Conservation (phyloP, 768 basidiomycete genomes). For the Ramaria rubella region DNA sequence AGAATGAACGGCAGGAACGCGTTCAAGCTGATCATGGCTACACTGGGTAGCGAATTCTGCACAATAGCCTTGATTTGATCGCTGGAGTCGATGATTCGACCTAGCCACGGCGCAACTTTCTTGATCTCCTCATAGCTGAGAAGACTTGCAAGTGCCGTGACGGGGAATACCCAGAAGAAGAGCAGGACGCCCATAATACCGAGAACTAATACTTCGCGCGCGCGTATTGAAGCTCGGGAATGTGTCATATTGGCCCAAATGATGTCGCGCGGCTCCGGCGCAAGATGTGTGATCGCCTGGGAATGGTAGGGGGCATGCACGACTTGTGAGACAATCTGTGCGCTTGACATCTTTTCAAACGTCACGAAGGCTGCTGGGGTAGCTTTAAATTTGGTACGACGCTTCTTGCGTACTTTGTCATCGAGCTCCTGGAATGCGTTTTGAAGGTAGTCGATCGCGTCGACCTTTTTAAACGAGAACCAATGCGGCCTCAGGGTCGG, state of each 20-base stretch:
- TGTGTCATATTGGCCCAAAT: conserved; percentile 88
- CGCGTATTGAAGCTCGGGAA: conserved; percentile 46
- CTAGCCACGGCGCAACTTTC: conserved; percentile 83
- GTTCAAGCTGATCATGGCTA: conserved; percentile 88
- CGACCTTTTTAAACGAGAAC: conserved; percentile 65
- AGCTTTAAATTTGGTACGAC: conserved; percentile 71
- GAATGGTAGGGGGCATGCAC: conserved; percentile 67
- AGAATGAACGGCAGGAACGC: conserved; percentile 82
- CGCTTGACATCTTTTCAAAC: conserved; percentile 91
- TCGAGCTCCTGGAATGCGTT: conserved; percentile 73
- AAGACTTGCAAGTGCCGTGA: conserved; percentile 77
- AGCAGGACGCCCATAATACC: conserved; percentile 64
- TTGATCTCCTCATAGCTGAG: conserved; percentile 93
- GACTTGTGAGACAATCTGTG: conserved; percentile 86
- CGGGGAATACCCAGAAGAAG: conserved; percentile 90
- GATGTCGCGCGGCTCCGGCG: conserved; percentile 93
- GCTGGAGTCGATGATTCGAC: conserved; percentile 74
- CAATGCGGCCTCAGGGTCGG: conserved; percentile 72
- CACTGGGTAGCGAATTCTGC: conserved; percentile 88
- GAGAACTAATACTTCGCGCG: conserved; percentile 68
- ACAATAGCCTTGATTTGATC: conserved; percentile 78
- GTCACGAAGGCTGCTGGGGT: conserved; percentile 91
- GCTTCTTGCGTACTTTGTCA: conserved; percentile 69
- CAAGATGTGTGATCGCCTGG: conserved; percentile 61
- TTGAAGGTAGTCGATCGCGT: conserved; percentile 86